Conservation (phyloP, 306 rosid species). For the Erythrophleum fordii region DNA sequence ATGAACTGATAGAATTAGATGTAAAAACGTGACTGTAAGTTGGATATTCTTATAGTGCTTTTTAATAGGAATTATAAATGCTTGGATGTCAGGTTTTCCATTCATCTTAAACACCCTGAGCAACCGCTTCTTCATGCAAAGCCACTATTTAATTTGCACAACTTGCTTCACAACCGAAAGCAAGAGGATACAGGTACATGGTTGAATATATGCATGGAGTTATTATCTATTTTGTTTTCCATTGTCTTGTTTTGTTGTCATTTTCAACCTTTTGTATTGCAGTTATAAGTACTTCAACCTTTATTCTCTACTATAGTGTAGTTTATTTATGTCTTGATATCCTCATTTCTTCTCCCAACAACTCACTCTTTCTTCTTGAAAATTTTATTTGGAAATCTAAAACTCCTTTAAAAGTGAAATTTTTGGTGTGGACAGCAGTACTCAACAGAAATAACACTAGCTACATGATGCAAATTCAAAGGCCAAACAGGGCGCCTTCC, state of each 20-base stretch:
- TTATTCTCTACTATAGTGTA: neutral
- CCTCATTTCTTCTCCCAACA: neutral
- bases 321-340: neutral
- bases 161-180: slow-evolving; percentile 80
- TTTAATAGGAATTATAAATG: slow-evolving; percentile 31
- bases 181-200: slow-evolving; percentile 62
- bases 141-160: slow-evolving; percentile 71
- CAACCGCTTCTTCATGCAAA: slow-evolving; percentile 85
- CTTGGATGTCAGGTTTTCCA: slow-evolving; percentile 66
- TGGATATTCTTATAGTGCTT: slow-evolving; percentile 25
- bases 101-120: slow-evolving; percentile 69
- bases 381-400: no score
- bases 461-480: neutral
- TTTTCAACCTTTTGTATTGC: neutral
- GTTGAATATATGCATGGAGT: slow-evolving; percentile 21
- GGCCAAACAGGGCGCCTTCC: neutral
- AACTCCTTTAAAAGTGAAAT: neutral
- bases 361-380: neutral
- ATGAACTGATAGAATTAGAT: slow-evolving; percentile 23
- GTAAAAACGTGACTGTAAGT: neutral
- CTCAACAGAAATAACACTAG: neutral
- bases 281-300: neutral
- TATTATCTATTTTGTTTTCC: slow-evolving; percentile 24
- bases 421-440: neutral
- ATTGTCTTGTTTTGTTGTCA: neutral